Conservation (phyloP, 768 basidiomycete species). For the Suillus tomentosus region DNA sequence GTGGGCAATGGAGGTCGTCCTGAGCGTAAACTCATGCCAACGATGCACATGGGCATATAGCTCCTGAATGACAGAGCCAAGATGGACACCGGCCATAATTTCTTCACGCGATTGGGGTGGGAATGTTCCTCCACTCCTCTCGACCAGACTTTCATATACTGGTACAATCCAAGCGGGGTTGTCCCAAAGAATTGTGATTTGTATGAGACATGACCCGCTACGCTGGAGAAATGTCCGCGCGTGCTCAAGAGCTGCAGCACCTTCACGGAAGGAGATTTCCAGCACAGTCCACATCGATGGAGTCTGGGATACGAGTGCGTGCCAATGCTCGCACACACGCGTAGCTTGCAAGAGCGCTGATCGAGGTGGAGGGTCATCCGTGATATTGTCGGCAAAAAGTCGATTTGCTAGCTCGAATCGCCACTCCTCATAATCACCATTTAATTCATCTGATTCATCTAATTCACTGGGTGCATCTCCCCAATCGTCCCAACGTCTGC, state of each 20-base stretch:
- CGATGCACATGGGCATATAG: not conserved
- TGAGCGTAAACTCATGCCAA: not conserved
- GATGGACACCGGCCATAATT: not conserved
- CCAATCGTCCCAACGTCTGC: constrained; percentile 2
- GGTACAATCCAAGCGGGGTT: not conserved
- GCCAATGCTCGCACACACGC: not conserved
- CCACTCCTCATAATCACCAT: not conserved
- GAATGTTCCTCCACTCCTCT: not conserved
- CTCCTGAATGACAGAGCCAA: not conserved
- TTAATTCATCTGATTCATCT: too few relatives aligned
- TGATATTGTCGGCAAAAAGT: not conserved
- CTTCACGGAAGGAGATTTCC: constrained; percentile 1
- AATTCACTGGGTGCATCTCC: not conserved
- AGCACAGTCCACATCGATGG: not conserved
- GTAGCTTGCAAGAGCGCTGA: not conserved
- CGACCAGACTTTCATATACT: too few relatives aligned
- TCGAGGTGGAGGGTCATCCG: not conserved
- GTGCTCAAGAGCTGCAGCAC: constrained; percentile 2
- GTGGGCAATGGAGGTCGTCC: constrained; percentile 3
- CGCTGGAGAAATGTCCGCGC: constrained; percentile 1
- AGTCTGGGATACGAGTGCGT: not conserved
- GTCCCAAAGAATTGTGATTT: constrained; percentile 7
- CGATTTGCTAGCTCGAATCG: not conserved
- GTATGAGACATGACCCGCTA: not conserved
- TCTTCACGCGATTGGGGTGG: not conserved